Percentiles rank a stretch among this genome's conserved stretches.
These are phyloP conservation scores for Fraxinus sp. DNA, from an alignment of 305 asterid species.

Conservation along the genomic window DNA sequence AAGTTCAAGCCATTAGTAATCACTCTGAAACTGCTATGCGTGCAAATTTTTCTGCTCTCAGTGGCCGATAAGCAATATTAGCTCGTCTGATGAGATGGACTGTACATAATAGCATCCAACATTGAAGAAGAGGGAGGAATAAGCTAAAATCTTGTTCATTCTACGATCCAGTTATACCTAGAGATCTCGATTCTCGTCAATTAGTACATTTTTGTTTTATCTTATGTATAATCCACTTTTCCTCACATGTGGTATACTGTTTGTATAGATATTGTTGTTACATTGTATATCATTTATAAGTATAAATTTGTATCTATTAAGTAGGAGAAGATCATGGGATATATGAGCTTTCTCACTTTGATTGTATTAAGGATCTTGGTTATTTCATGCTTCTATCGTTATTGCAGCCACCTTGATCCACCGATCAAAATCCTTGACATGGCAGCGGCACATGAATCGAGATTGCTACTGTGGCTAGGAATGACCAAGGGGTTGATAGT, in stretches of 20 bases:
- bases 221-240: not conserved
- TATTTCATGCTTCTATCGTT: not conserved
- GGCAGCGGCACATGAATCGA: not conserved
- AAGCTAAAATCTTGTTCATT: not conserved
- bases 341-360: not conserved
- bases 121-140: not conserved
- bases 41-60: slow-evolving; percentile 61
- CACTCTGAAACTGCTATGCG: slow-evolving; percentile 82
- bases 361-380: not conserved
- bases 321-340: not conserved
- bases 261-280: not conserved
- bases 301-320: not conserved
- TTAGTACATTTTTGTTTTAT: not conserved
- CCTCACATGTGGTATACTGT: not conserved
- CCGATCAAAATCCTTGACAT: not conserved
- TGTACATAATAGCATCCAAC: not conserved
- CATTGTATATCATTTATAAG: not conserved
- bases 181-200: not conserved
- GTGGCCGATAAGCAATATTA: slow-evolving; percentile 43
- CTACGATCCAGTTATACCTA: not conserved
- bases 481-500: not conserved
- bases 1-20: slow-evolving; percentile 46
- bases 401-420: not conserved
- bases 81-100: not conserved
- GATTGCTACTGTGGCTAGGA: not conserved